Evolutionary conservation across 2,329 filamentous ascomycete genomes (phyloP).

Genomic region (Stromatinia cepivora): DNA sequence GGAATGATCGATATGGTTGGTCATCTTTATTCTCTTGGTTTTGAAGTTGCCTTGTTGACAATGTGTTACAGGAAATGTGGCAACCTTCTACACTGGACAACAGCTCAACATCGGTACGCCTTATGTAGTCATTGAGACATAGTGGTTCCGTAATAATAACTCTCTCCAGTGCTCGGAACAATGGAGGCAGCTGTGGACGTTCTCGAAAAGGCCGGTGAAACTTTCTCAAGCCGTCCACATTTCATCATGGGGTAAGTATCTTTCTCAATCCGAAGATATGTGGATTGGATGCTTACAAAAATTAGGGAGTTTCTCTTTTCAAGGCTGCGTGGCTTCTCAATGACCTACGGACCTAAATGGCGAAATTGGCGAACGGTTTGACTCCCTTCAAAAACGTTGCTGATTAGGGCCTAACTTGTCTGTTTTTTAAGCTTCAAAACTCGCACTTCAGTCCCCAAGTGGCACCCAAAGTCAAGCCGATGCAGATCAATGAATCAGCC

Average conservation of each 20-base stretch:
- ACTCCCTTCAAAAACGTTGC: not conserved
- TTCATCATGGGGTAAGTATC: not conserved
- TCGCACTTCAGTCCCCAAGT: not conserved
- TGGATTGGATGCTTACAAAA: not conserved
- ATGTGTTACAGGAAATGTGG: not conserved
- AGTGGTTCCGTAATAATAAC: not conserved
- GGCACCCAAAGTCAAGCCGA: not conserved
- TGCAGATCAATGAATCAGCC: slow-evolving; percentile 1
- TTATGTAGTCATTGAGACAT: not conserved
- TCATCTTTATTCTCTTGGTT: not conserved
- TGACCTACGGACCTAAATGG: slow-evolving; percentile 5
- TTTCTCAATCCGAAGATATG: not conserved
- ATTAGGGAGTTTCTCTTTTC: not conserved
- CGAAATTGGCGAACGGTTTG: slow-evolving; percentile 4
- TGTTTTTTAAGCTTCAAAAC: not conserved
- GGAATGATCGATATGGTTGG: slow-evolving; percentile 7
- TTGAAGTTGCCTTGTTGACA: not conserved
- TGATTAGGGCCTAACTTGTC: not conserved
- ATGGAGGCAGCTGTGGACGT: slow-evolving; percentile 3
- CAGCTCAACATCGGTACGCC: not conserved
- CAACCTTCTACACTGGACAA: not conserved
- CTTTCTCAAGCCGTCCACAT: not conserved
- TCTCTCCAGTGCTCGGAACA: not conserved
- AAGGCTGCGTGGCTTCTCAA: slow-evolving; percentile 8
- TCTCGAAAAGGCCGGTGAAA: slow-evolving; percentile 1